These are phyloP conservation scores for Lachancea dasiensis DNA, from an alignment of 805 yeast species.

Conservation along the genomic window DNA sequence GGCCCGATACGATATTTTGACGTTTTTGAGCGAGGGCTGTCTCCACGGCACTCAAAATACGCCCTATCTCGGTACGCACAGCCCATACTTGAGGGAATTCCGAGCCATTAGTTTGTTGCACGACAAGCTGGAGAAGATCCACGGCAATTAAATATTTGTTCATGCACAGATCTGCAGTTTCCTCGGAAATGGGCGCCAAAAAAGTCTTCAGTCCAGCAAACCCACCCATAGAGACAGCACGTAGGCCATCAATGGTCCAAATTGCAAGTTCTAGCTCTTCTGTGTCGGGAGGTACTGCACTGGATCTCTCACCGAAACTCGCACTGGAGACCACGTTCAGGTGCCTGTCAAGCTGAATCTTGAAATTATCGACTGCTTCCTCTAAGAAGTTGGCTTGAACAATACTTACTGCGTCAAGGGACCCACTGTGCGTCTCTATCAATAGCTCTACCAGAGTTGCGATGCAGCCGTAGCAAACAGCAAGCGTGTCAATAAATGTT, in stretches of 20 bases:
- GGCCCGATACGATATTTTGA: conserved; percentile 11
- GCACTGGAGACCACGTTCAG: conserved; percentile 2
- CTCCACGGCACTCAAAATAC: conserved; percentile 15
- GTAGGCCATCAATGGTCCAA: conserved; percentile 16
- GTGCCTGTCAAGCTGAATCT: conserved; percentile 18
- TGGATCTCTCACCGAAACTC: not conserved
- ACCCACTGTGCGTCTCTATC: conserved; percentile 11
- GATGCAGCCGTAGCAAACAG: conserved; percentile 18
- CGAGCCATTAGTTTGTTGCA: not conserved
- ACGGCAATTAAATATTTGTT: conserved; percentile 5
- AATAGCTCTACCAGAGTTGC: conserved; percentile 19
- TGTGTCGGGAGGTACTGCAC: conserved; percentile 8
- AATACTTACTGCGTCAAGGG: conserved; percentile 9
- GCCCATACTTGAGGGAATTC: conserved; percentile 17
- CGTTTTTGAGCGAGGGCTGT: conserved; percentile 13
- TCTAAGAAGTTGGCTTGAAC: conserved; percentile 21
- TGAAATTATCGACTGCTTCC: conserved; percentile 15
- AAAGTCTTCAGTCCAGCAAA: conserved; percentile 9
- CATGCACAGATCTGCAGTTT: not conserved
- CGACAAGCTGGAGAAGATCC: conserved; percentile 5
- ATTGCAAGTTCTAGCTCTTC: conserved; percentile 14
- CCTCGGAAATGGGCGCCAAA: not conserved
- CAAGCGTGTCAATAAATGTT: conserved; percentile 21
- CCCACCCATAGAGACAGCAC: conserved; percentile 10
- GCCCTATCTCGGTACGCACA: conserved; percentile 16